A percentile compares a stretch with the other conserved stretches of the same genome.
These are phyloP conservation scores for Phytopythium sindhum DNA, from an alignment of 352 stramenopile species.

Conservation along the genomic window DNA sequence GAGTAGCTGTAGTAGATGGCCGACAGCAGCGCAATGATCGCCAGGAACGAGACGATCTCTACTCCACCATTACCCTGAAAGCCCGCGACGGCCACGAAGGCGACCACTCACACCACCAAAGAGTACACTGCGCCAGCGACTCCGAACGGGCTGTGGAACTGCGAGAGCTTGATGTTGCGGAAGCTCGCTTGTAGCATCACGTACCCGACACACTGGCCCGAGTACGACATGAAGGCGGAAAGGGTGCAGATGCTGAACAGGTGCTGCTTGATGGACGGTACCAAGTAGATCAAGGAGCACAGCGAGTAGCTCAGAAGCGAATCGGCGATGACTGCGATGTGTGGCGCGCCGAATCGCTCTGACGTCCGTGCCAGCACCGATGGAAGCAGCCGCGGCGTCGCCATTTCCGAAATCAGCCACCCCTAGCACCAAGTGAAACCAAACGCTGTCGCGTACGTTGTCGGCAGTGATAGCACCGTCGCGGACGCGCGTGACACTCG, in stretches of 20 bases:
- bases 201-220: constrained; percentile 35
- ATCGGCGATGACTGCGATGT: constrained; percentile 20
- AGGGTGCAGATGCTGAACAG: constrained; percentile 35
- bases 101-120: constrained; percentile 23
- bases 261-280: constrained; percentile 14
- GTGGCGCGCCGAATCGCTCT: constrained; percentile 6
- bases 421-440: constrained; percentile 56
- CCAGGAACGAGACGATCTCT: constrained; percentile 17
- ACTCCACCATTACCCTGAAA: constrained; percentile 28
- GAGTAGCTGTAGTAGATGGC: constrained; percentile 37
- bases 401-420: constrained; percentile 45
- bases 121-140: constrained; percentile 26
- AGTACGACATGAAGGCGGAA: constrained; percentile 37
- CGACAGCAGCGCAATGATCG: constrained; percentile 11
- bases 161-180: constrained; percentile 29
- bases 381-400: constrained; percentile 33
- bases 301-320: constrained; percentile 25
- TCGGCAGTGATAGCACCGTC: constrained; percentile 37
- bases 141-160: constrained; percentile 38
- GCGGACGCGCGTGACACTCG: constrained; percentile 4
- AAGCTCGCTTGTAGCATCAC: constrained; percentile 39
- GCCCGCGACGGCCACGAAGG: constrained; percentile 14
- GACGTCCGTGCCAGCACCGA: constrained; percentile 18
- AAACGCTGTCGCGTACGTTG: constrained; percentile 46
- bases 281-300: constrained; percentile 30